Conservation (phyloP, 2,329 filamentous ascomycete genomes). For the Fusarium torreyae region DNA sequence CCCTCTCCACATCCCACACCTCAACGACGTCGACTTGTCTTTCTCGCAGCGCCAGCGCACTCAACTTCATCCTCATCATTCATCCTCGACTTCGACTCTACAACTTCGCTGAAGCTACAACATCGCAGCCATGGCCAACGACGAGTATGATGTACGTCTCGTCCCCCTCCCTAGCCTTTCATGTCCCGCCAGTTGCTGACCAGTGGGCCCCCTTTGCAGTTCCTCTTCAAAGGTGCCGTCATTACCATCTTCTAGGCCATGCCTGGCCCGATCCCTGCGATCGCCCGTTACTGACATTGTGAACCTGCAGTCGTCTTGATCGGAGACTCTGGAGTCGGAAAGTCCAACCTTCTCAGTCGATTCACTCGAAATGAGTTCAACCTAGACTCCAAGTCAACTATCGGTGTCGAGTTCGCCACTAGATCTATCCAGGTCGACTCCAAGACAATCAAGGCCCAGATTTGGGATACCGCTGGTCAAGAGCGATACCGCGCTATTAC, state of each 20-base stretch:
- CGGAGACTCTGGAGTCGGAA: conserved; percentile 98
- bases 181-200: conserved; percentile 52
- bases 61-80: conserved; percentile 37
- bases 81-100: conserved; percentile 33
- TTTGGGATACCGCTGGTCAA: conserved; percentile 99
- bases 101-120: conserved; percentile 33
- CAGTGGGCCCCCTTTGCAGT: conserved; percentile 69
- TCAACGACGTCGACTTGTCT: conserved; percentile 50
- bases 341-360: conserved; percentile 99
- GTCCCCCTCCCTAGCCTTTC: conserved; percentile 36
- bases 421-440: conserved; percentile 98
- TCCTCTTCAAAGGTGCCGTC: conserved; percentile 95
- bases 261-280: conserved; percentile 33
- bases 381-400: conserved; percentile 99
- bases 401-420: conserved; percentile 99
- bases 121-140: conserved; percentile 89
- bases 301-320: conserved; percentile 87
- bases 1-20: conserved; percentile 53
- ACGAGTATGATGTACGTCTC: conserved; percentile 96
- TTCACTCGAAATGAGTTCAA: conserved; percentile 99
- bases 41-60: conserved; percentile 46
- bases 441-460: conserved; percentile 99
- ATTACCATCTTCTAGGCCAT: conserved; percentile 44
- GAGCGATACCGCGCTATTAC: conserved; percentile 99
- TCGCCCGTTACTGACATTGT: conserved; percentile 52